Conservation (phyloP, 169 alveolate species). For the Besnoitia besnoiti region DNA sequence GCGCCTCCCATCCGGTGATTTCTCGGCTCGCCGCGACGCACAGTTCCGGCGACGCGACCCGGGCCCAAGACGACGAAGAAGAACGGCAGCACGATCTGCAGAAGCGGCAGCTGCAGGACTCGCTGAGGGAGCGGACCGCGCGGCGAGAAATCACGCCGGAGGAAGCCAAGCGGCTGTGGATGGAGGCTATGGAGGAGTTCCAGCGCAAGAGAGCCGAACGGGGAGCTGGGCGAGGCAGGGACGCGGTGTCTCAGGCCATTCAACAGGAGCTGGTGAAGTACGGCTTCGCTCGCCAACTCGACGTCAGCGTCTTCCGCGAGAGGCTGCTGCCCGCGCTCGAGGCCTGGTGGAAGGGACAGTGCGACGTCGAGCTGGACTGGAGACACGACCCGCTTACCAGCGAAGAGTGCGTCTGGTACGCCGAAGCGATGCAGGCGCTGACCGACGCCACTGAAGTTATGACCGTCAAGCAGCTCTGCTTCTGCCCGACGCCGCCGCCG, state of each 20-base stretch:
- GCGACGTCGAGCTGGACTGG: slow-evolving; percentile 50
- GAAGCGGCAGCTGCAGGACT: background rate
- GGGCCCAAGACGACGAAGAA: background rate
- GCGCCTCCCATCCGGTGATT: slow-evolving; percentile 39
- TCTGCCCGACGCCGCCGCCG: slow-evolving; percentile 60
- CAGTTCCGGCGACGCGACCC: background rate
- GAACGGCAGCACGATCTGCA: background rate
- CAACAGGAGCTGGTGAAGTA: background rate
- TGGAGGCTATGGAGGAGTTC: background rate
- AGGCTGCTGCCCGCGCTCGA: slow-evolving; percentile 43
- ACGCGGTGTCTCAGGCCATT: background rate
- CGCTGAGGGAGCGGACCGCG: background rate
- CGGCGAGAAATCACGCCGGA: background rate
- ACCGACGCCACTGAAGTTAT: background rate
- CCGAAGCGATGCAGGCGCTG: background rate
- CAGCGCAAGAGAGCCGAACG: background rate
- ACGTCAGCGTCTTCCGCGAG: background rate
- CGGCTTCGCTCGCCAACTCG: background rate
- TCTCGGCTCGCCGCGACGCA: background rate
- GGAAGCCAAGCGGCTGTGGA: background rate
- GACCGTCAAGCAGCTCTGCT: slow-evolving; percentile 50
- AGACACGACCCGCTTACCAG: slow-evolving; percentile 52
- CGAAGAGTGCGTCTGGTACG: slow-evolving; percentile 44
- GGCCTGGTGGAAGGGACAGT: slow-evolving; percentile 26
- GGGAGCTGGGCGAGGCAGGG: background rate